Percentiles rank a stretch among this genome's conserved stretches.
Evolutionary conservation across 306 rosid genomes (phyloP).

Genomic region (Arachis hypogaea): DNA sequence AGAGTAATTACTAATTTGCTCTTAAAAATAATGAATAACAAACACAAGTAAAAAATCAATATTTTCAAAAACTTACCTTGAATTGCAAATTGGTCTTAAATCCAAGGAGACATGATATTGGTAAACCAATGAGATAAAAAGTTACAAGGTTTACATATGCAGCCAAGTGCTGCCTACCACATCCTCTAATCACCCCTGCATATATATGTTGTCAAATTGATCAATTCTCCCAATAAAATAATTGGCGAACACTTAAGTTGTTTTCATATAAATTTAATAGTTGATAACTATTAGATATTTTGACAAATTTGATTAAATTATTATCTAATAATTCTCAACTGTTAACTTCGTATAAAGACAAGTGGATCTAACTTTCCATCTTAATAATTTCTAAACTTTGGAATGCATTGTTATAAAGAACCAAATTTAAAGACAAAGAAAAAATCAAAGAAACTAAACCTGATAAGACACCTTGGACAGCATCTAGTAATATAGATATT

Average conservation of each 20-base stretch:
- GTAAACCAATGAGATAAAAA: conserved; percentile 71
- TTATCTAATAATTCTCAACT: too few species aligned
- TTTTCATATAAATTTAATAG: too few species aligned
- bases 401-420: neutral
- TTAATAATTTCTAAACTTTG: too few species aligned
- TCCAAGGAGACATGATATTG: conserved; percentile 62
- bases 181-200: conserved; percentile 86
- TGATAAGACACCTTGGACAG: conserved; percentile 83
- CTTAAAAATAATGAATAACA: too few species aligned
- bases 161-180: conserved; percentile 81
- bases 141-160: conserved; percentile 63
- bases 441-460: conserved; percentile 46
- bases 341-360: too few species aligned
- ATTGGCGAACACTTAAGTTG: too few species aligned
- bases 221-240: neutral
- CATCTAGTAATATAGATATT: conserved; percentile 65
- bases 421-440: neutral
- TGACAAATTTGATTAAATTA: too few species aligned
- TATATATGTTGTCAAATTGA: neutral
- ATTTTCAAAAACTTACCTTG: conserved; percentile 49
- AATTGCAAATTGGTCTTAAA: conserved; percentile 58
- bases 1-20: too few species aligned
- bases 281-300: too few species aligned
- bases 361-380: too few species aligned
- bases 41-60: too few species aligned